Evolutionary conservation across 495 filamentous ascomycete species (phyloP).

Genomic region (Penicillium flavigenum): DNA sequence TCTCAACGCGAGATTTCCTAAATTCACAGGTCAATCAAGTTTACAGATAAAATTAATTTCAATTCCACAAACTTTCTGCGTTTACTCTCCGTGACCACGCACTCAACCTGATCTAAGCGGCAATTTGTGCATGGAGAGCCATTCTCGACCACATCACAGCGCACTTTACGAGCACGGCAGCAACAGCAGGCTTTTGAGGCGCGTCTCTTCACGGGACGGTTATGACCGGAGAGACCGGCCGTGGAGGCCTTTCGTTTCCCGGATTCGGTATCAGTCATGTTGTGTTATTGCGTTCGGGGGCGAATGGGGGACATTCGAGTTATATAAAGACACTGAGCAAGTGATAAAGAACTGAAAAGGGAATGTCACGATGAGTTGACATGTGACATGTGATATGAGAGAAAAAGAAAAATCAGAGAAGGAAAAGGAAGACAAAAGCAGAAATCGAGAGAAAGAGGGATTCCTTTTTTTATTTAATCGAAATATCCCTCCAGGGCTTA

Average conservation of each 20-base stretch:
- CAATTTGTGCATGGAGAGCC: slow-evolving; percentile 89
- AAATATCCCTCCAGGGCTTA: slow-evolving; percentile 9
- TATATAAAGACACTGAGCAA: slow-evolving; percentile 2
- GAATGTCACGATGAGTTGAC: slow-evolving; percentile 9
- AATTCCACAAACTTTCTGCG: slow-evolving; percentile 62
- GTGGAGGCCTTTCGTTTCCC: slow-evolving; percentile 47
- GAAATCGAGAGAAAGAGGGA: slow-evolving; percentile 33
- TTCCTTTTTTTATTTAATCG: slow-evolving; percentile 19
- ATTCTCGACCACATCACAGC: slow-evolving; percentile 88
- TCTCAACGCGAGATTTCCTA: slow-evolving; percentile 48
- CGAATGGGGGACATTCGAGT: slow-evolving; percentile 20
- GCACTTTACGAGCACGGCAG: slow-evolving; percentile 85
- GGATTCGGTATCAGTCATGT: slow-evolving; percentile 39
- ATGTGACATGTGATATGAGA: not conserved
- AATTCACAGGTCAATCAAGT: slow-evolving; percentile 19
- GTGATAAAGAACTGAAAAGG: not conserved
- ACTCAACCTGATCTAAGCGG: slow-evolving; percentile 82
- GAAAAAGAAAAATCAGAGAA: not conserved
- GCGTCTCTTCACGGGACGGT: slow-evolving; percentile 70
- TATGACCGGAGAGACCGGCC: slow-evolving; percentile 39
- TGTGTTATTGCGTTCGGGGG: slow-evolving; percentile 16
- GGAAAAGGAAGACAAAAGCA: slow-evolving; percentile 3
- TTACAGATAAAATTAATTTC: slow-evolving; percentile 2
- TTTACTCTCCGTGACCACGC: slow-evolving; percentile 86
- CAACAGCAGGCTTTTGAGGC: slow-evolving; percentile 86